Percentiles rank a stretch among this genome's conserved stretches.
Evolutionary conservation across 2,329 filamentous ascomycete species (phyloP).

Genomic region (Penicillium sp.): DNA sequence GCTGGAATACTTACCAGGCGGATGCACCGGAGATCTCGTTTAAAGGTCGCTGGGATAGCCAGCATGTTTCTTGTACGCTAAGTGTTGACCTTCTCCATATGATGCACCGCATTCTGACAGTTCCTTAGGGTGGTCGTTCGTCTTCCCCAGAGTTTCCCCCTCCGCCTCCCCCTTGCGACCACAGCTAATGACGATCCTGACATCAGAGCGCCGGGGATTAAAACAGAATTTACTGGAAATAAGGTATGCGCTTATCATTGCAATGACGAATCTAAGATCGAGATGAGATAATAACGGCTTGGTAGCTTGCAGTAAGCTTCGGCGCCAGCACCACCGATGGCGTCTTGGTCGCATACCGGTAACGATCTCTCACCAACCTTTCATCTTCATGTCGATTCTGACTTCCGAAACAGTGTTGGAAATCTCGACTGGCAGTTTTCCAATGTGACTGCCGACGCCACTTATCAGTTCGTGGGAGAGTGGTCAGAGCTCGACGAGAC

Average conservation of each 20-base stretch:
- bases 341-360: conserved; percentile 59
- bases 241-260: conserved; percentile 35
- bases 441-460: conserved; percentile 61
- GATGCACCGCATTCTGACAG: conserved; percentile 15
- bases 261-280: neutral
- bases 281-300: conserved; percentile 4
- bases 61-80: conserved; percentile 57
- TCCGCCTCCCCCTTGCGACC: neutral
- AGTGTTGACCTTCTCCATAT: neutral
- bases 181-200: conserved; percentile 11
- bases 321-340: conserved; percentile 55
- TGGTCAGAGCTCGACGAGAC: conserved; percentile 51
- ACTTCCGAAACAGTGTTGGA: conserved; percentile 47
- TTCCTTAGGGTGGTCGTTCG: conserved; percentile 58
- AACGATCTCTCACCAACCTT: neutral
- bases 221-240: conserved; percentile 60
- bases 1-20: conserved; percentile 56
- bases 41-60: conserved; percentile 66
- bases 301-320: conserved; percentile 56
- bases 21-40: conserved; percentile 62
- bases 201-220: conserved; percentile 54
- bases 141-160: conserved; percentile 18
- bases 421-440: conserved; percentile 65
- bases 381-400: neutral
- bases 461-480: conserved; percentile 59